Base-by-base conservation (phyloP, 2,329 filamentous ascomycete genomes). In the Neonectria neomacrospora region DNA sequence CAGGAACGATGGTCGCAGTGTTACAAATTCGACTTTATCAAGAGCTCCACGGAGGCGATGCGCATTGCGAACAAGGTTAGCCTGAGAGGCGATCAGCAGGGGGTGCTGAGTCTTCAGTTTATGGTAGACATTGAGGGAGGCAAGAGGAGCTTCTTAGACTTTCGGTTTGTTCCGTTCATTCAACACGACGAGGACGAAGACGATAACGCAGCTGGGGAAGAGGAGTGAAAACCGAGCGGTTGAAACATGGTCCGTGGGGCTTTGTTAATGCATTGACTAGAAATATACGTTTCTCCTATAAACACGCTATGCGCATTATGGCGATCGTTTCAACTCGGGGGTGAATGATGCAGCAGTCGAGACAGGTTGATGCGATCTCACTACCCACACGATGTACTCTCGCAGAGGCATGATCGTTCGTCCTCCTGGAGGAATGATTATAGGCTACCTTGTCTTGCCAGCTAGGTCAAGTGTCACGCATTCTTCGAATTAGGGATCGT, bases 71-170 rank as follows among this genome's bases (percentile, higher is more conserved):
- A 87, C 73, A 99, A 98, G 79, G 94, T 98, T 61, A 97, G 94
- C 75, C 86, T 99, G 65, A 86, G 96, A 16, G 91, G 93, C 0
- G 96, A 99, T 78, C 85, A 87, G 2, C 93, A 97, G 75, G 95
- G 96, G 0, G 95, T 99, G 30, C 79, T 99, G 67, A 97, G 93
- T 78, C 80, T 98, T 76, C 96, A 99, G 75, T 97, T 98, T 73
- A 96, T 99, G 91, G 90, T 99, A 16, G 93, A 97, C 75, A 84
- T 94, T 44, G 93, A 96, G 65, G 86, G 86, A 7, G 85, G 86
- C 5, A 83, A 84, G 23, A 82, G 89, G 41, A 92, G 89, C 71
- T 96, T 95, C 79, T 84, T 96, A 23, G 92, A 96, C 77, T 96
- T 95, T 77, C 85, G 91, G 20, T 93, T 96, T 74, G 90, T 96